These are phyloP conservation scores for Leptosphaerulina australis DNA, from an alignment of 2,329 filamentous ascomycete species.

Conservation along the genomic window DNA sequence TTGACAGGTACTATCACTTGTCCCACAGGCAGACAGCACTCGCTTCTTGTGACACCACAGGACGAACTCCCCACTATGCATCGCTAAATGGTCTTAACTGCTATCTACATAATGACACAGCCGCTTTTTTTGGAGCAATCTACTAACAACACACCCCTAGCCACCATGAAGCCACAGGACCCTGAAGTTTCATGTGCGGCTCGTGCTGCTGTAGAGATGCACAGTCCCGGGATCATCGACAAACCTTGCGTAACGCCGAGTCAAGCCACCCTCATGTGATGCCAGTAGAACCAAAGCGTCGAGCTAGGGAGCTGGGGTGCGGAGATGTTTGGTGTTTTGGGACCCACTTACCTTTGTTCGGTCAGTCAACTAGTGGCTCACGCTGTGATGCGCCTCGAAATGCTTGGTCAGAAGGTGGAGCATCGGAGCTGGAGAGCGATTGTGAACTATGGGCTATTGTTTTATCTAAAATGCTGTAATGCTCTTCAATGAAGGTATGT, in stretches of 20 bases:
- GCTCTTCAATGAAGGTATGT: neutral
- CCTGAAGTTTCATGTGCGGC: neutral
- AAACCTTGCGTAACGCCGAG: slow-evolving; percentile 10
- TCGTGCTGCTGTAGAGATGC: neutral
- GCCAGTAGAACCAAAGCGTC: neutral
- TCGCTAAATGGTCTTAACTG: neutral
- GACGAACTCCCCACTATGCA: neutral
- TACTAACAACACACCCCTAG: neutral
- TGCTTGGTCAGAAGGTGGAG: neutral
- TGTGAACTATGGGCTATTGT: neutral
- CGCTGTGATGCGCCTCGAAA: neutral
- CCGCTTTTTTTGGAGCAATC: neutral
- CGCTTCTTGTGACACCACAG: neutral
- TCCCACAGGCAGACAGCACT: neutral
- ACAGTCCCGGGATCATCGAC: slow-evolving; percentile 1
- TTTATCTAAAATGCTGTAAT: neutral
- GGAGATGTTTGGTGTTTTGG: neutral
- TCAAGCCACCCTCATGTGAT: slow-evolving; percentile 7
- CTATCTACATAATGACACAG: neutral
- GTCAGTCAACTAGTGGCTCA: neutral
- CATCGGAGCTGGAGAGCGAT: neutral
- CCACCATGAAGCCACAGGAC: neutral
- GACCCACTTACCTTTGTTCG: neutral
- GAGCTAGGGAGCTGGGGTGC: neutral
- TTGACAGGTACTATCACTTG: neutral